Conservation (phyloP, 768 basidiomycete species). For the Fomitopsis serialis region DNA sequence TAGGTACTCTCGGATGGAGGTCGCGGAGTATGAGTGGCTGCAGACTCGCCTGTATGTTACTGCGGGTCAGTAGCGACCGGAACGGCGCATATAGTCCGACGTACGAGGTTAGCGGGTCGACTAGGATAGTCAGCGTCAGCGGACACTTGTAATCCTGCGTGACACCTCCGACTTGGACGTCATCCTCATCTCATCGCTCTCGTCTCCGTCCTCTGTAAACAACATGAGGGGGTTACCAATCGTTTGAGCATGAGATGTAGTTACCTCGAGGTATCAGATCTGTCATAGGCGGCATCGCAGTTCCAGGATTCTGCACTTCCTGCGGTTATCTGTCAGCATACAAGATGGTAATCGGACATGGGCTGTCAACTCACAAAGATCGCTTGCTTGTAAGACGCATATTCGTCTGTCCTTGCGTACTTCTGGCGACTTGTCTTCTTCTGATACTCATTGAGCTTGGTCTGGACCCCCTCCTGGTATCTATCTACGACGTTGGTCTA, state of each 20-base stretch:
- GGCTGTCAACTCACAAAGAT: conserved; percentile 55
- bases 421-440: conserved; percentile 72
- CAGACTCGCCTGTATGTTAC: conserved; percentile 49
- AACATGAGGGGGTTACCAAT: not conserved
- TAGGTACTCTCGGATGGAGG: conserved; percentile 66
- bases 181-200: conserved; percentile 77
- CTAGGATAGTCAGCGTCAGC: conserved; percentile 59
- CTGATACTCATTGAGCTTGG: conserved; percentile 41
- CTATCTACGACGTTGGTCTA: conserved; percentile 47
- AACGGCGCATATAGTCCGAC: conserved; percentile 23
- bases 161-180: conserved; percentile 82
- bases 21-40: conserved; percentile 76
- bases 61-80: not conserved
- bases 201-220: conserved; percentile 70
- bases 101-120: conserved; percentile 80
- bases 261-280: not conserved
- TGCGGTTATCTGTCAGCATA: conserved; percentile 21
- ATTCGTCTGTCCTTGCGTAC: conserved; percentile 59
- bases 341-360: not conserved
- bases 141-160: conserved; percentile 85
- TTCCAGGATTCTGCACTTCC: conserved; percentile 64
- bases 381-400: conserved; percentile 54
- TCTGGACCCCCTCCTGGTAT: conserved; percentile 46
- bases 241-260: not conserved
- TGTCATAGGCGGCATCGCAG: conserved; percentile 53